Evolutionary conservation across 225 moss, liverwort and hornwort species (phyloP), one percentile per base, ranked within the genome.

Genomic region (Bryoerythrophyllum caledonicum): DNA sequence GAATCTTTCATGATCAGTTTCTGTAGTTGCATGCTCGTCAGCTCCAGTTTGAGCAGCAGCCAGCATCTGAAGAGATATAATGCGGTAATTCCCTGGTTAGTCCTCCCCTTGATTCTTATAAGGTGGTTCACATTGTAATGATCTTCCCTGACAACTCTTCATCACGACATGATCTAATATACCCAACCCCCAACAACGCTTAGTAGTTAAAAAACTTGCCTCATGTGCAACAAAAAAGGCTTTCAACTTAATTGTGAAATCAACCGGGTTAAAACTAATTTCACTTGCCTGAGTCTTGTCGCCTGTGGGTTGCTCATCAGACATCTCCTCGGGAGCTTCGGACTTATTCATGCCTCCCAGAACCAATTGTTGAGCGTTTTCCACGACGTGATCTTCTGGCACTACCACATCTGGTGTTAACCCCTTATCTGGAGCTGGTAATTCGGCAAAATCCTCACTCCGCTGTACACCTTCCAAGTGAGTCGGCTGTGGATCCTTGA

Each of bases 31-130:
- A 51, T 79, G 79, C 65, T 65, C 81, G 65, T 79, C 76, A 71
- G 76, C 74, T 76, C 76, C 77, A 63, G 66, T 81, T 60, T 63
- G 49, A 70, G 84, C 87, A 70, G 84, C 87, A 77, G 64, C 65
- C 49, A 71, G 63, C 68, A 83, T 64, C 75, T 86, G 83, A 78
- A 84, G 84, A 67, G 60, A 74, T 62, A 77, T 78, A 77, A 81
- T 55, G 55, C 25, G 66, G 61, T 32, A 32, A 32, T 65, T 78
- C 51, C 69, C 61, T 70, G 64, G 60, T 77, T 77, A 69, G 77
- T 74, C 64, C 74, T 23, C 54, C 23, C 23, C 54, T 44, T 56
- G 27, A 64, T 70, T 44, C 43, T 48, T 48, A 19, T 48, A 51
- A 38, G 41, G 60, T 67, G 48, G 62, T 54, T 71, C 73, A 63